phyloP scores from a whole-genome alignment of 345 rosid genomes.

The Linum usitatissimum region DNA sequence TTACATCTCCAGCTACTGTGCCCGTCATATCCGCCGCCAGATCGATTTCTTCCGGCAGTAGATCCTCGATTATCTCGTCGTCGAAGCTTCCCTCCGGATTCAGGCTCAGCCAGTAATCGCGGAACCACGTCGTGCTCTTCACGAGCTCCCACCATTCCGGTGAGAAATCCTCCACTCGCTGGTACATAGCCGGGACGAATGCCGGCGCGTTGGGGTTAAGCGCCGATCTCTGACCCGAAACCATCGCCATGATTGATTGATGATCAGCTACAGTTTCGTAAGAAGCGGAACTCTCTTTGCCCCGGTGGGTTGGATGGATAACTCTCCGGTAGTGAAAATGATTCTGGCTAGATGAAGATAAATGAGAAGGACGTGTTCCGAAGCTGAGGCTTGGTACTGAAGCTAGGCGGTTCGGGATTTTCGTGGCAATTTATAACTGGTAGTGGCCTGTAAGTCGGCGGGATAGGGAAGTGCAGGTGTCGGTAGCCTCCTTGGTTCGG shows the following conservation, averaged over 20 bases:
- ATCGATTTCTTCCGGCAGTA: slow-evolving; percentile 14
- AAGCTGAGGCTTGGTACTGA: slow-evolving; percentile 5
- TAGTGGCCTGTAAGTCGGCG: neutral
- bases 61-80: slow-evolving; percentile 5
- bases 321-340: neutral
- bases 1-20: slow-evolving; percentile 7
- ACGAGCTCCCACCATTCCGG: slow-evolving; percentile 44
- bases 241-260: slow-evolving; percentile 21
- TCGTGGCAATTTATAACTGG: neutral
- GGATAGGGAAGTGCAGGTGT: neutral
- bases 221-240: slow-evolving; percentile 19
- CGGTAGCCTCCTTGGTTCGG: too few species aligned
- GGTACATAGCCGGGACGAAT: slow-evolving; percentile 28
- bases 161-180: slow-evolving; percentile 42
- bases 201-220: slow-evolving; percentile 39
- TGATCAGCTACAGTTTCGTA: neutral
- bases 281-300: too few species aligned
- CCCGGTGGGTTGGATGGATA: too few species aligned
- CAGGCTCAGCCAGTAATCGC: slow-evolving; percentile 30
- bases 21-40: slow-evolving; percentile 6
- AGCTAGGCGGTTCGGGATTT: neutral
- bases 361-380: neutral
- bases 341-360: neutral
- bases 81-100: slow-evolving; percentile 24
- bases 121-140: slow-evolving; percentile 29